phyloP scores from a whole-genome alignment of 129 eudicot genomes.

The Kitagawia praeruptora region DNA sequence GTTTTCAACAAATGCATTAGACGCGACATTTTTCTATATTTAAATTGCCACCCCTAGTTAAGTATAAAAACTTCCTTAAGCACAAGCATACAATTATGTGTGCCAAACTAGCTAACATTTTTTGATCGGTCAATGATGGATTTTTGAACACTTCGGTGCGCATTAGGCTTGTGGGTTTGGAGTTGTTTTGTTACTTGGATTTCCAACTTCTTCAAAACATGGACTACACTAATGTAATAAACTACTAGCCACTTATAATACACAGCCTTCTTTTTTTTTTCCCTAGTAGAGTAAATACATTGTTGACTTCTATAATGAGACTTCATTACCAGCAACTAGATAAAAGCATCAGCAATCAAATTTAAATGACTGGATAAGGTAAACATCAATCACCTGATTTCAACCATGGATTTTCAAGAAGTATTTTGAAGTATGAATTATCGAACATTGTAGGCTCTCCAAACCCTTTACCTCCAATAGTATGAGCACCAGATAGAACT shows the following conservation, averaged over 20 bases:
- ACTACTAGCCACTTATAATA: neutral
- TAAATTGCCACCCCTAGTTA: too few relatives aligned
- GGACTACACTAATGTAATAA: neutral
- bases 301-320: neutral
- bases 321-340: neutral
- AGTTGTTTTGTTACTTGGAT: neutral
- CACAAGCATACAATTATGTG: neutral
- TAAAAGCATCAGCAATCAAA: neutral
- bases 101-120: neutral
- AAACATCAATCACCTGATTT: slow-evolving; percentile 51
- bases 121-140: neutral
- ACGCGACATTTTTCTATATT: too few relatives aligned
- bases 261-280: neutral
- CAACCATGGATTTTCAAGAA: slow-evolving; percentile 76
- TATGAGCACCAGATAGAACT: slow-evolving; percentile 94
- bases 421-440: slow-evolving; percentile 85
- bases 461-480: slow-evolving; percentile 95
- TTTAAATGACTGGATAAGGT: slow-evolving; percentile 1
- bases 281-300: neutral
- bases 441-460: slow-evolving; percentile 72
- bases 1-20: too few relatives aligned
- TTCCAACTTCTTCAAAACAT: neutral
- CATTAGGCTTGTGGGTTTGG: neutral
- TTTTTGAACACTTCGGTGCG: neutral
- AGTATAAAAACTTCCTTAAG: neutral